phyloP scores from a whole-genome alignment of 106 monocot species.

The Agapanthus africanus region DNA sequence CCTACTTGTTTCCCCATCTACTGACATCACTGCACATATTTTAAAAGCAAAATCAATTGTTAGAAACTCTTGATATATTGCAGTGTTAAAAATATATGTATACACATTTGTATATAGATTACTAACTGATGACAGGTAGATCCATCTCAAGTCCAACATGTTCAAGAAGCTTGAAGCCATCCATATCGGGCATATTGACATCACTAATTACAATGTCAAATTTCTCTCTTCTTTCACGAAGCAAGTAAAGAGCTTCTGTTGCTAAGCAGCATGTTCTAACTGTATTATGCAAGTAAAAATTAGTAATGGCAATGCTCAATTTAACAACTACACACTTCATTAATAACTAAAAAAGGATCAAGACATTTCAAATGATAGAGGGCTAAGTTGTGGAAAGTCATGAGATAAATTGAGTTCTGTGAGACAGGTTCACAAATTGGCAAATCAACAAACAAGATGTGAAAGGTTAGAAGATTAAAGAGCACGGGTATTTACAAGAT shows the following conservation, averaged over 20 bases:
- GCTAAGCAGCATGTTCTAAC: constrained; percentile 86
- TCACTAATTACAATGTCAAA: constrained; percentile 98
- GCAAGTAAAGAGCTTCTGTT: constrained; percentile 60
- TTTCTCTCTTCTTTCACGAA: constrained; percentile 74
- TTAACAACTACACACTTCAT: background rate
- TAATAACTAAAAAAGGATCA: background rate
- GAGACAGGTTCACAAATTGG: background rate
- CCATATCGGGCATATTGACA: constrained; percentile 91
- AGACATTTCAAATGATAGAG: background rate
- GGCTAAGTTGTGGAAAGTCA: background rate
- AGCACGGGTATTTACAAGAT: background rate
- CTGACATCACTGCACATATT: constrained; percentile 84
- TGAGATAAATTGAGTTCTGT: background rate
- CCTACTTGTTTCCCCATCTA: constrained; percentile 95
- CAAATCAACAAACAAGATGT: background rate
- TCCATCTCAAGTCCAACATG: constrained; percentile 93
- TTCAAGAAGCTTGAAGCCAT: constrained; percentile 91
- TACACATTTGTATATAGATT: constrained; percentile 4
- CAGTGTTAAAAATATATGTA: background rate
- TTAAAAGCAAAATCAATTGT: background rate
- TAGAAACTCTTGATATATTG: background rate
- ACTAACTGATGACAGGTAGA: constrained; percentile 91
- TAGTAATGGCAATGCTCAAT: background rate
- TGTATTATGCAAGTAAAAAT: constrained; percentile 15
- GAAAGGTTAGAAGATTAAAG: background rate